These are phyloP conservation scores for Crithidia fasciculata DNA, from an alignment of 208 protist genomes.

Conservation along the genomic window DNA sequence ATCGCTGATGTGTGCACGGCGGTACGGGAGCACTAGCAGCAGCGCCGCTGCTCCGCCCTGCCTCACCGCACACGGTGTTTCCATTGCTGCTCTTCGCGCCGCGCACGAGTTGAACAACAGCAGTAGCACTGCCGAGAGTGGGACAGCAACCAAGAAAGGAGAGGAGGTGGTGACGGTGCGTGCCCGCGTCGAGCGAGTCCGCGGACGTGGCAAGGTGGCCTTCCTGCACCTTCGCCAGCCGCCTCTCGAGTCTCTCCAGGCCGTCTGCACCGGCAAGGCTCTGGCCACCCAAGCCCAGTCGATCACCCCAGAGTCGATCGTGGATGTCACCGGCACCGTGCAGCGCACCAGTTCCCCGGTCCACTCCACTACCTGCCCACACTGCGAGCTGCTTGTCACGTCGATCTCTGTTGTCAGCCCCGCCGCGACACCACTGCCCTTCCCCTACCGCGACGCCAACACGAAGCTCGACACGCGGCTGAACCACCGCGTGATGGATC, in stretches of 20 bases:
- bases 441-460: conserved; percentile 85
- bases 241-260: conserved; percentile 65
- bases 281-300: conserved; percentile 37
- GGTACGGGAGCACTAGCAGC: not conserved
- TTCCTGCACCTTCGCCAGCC: conserved; percentile 86
- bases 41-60: not conserved
- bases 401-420: conserved; percentile 54
- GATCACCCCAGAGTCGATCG: conserved; percentile 74
- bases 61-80: conserved; percentile 26
- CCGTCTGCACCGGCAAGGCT: conserved; percentile 52
- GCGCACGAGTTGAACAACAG: not conserved
- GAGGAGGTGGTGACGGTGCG: conserved; percentile 39
- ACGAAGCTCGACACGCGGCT: conserved; percentile 94
- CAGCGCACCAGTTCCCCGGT: conserved; percentile 43
- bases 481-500: conserved; percentile 96
- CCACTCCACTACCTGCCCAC: conserved; percentile 45
- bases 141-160: not conserved
- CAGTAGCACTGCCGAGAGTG: not conserved
- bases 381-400: conserved; percentile 69
- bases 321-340: conserved; percentile 64
- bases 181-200: conserved; percentile 58
- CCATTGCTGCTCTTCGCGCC: conserved; percentile 20
- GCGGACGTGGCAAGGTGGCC: conserved; percentile 58
- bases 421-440: conserved; percentile 67
- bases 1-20: not conserved